Percentiles rank a stretch among this genome's conserved stretches.
These are phyloP conservation scores for Trichoderma aggressivum DNA, from an alignment of 2,329 filamentous ascomycete species.

Conservation along the genomic window DNA sequence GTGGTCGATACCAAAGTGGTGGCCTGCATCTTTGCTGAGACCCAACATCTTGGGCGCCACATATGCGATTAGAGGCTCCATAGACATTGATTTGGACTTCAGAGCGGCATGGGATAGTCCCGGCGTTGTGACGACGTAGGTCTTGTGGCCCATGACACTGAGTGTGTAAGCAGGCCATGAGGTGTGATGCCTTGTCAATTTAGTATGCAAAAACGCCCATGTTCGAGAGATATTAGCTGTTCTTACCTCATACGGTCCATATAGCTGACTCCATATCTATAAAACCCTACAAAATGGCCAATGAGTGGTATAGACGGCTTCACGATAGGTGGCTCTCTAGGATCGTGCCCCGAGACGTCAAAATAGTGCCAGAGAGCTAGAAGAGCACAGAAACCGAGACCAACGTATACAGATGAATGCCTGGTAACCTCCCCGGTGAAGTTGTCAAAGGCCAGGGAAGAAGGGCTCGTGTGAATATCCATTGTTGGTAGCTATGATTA, in stretches of 20 bases:
- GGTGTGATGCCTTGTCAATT: neutral
- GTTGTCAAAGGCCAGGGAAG: no score
- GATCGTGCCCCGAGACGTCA: neutral
- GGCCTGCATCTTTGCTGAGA: neutral
- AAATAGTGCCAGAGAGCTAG: neutral
- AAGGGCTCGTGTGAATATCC: neutral
- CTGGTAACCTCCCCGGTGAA: neutral
- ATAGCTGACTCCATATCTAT: neutral
- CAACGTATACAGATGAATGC: neutral
- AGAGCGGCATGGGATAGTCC: neutral
- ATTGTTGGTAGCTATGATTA: neutral
- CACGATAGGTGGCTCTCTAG: neutral
- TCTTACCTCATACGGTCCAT: neutral
- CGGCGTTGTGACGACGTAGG: neutral
- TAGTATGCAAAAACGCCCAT: neutral
- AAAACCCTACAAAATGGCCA: neutral
- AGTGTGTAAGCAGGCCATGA: neutral
- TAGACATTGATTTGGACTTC: slow-evolving; percentile 1
- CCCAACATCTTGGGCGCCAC: neutral
- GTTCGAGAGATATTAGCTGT: neutral
- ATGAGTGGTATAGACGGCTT: neutral
- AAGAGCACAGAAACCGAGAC: neutral
- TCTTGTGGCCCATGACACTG: neutral
- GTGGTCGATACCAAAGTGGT: neutral
- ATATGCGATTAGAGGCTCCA: neutral